Conservation (phyloP, 1,284 basidiomycete genomes). For the Cutaneotrichosporon sp. region DNA sequence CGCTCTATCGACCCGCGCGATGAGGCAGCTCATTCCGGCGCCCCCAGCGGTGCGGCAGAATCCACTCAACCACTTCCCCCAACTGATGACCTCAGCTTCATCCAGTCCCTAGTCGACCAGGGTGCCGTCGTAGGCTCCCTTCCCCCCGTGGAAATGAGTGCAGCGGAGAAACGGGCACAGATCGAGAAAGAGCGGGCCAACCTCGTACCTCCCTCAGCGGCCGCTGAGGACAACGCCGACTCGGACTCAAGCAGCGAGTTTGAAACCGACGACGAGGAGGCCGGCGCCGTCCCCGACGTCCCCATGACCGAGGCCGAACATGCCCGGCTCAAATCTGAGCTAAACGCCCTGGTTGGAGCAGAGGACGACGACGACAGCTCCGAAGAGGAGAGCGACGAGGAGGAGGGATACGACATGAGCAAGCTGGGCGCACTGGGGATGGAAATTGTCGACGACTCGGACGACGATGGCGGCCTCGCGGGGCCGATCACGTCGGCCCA, state of each 20-base stretch:
- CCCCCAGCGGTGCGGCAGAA: neutral
- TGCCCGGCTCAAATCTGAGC: slow-evolving; percentile 22
- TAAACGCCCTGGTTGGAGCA: slow-evolving; percentile 19
- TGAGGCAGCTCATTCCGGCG: no score
- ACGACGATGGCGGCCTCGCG: slow-evolving; percentile 24
- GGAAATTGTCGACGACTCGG: slow-evolving; percentile 22
- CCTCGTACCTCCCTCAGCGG: neutral
- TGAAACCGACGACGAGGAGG: slow-evolving; percentile 26
- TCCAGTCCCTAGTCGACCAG: slow-evolving; percentile 41
- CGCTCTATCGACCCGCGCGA: no score
- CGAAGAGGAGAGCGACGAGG: slow-evolving; percentile 15
- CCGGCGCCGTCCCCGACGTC: slow-evolving; percentile 1
- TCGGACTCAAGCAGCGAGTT: slow-evolving; percentile 30
- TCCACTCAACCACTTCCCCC: slow-evolving; percentile 18
- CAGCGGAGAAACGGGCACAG: slow-evolving; percentile 34
- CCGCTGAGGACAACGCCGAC: slow-evolving; percentile 6
- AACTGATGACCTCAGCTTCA: slow-evolving; percentile 40
- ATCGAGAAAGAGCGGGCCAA: slow-evolving; percentile 21
- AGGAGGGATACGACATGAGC: slow-evolving; percentile 9
- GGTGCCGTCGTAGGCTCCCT: slow-evolving; percentile 38
- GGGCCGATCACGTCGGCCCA: slow-evolving; percentile 43
- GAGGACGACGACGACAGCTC: slow-evolving; percentile 9
- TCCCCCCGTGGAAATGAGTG: slow-evolving; percentile 29
- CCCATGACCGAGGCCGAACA: slow-evolving; percentile 29
- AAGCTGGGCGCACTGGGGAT: slow-evolving; percentile 21